phyloP scores from a whole-genome alignment of 495 filamentous ascomycete genomes.

The Thermothielavioides terrestris region DNA sequence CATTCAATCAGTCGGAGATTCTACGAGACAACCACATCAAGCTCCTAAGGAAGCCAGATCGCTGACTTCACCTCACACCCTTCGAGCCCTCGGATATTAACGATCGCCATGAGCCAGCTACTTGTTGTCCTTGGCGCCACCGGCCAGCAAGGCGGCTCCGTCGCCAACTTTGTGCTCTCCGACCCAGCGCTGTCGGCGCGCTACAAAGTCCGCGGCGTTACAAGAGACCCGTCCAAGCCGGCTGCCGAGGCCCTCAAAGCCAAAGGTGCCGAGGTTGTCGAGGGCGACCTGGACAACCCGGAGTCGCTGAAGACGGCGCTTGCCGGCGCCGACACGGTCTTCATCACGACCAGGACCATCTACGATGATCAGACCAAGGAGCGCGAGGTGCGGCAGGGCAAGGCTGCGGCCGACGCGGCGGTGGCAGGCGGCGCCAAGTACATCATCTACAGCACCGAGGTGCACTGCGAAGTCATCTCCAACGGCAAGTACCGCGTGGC shows the following conservation, averaged over 20 bases:
- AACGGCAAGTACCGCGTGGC: constrained; percentile 30
- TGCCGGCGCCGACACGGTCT: constrained; percentile 37
- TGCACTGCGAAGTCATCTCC: constrained; percentile 25
- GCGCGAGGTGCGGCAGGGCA: constrained; percentile 33
- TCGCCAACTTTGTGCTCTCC: constrained; percentile 44
- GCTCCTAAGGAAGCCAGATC: too few species aligned
- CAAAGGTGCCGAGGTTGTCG: constrained; percentile 35
- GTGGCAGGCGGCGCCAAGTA: constrained; percentile 36
- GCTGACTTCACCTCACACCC: too few species aligned
- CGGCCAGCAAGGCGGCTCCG: constrained; percentile 53
- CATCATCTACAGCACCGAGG: constrained; percentile 43
- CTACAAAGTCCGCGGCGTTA: constrained; percentile 49
- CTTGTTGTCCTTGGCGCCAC: constrained; percentile 55
- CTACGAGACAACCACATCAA: too few species aligned
- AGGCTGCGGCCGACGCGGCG: constrained; percentile 38
- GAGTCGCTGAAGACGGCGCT: constrained; percentile 37
- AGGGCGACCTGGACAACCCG: constrained; percentile 29
- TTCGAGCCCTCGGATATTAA: too few species aligned
- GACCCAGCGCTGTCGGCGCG: constrained; percentile 39
- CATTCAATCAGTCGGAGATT: too few species aligned
- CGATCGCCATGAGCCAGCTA: not conserved
- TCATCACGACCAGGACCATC: constrained; percentile 35
- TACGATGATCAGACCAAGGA: constrained; percentile 19
- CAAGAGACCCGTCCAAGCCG: constrained; percentile 40
- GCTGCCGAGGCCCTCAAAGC: constrained; percentile 33